These are phyloP conservation scores for Diaporthe eres DNA, from an alignment of 2,329 filamentous ascomycete species.

Conservation along the genomic window DNA sequence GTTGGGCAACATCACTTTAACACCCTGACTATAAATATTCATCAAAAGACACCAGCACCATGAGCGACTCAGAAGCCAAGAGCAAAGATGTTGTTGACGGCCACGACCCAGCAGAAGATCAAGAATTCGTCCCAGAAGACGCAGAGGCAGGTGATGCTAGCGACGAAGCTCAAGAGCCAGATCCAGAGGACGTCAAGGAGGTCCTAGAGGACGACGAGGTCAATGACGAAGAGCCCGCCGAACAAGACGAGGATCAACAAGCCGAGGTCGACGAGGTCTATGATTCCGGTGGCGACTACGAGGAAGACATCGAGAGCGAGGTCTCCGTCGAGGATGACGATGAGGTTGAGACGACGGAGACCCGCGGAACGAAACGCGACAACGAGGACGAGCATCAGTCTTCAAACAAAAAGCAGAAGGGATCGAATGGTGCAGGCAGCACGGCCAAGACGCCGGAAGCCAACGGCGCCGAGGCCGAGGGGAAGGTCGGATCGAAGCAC, in stretches of 20 bases:
- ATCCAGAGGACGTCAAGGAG: slow-evolving; percentile 1
- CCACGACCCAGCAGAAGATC: neutral
- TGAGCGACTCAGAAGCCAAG: neutral
- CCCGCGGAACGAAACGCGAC: neutral
- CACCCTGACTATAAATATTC: accelerated
- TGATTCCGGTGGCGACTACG: neutral
- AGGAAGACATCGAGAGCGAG: slow-evolving; percentile 17
- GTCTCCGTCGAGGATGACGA: slow-evolving; percentile 5
- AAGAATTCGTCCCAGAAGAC: slow-evolving; percentile 14
- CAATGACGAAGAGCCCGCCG: neutral
- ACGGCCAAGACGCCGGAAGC: neutral
- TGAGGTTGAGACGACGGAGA: neutral
- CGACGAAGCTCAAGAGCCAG: neutral
- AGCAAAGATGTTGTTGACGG: neutral
- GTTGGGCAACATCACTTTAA: too few species aligned
- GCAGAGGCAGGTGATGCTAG: neutral
- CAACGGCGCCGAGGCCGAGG: slow-evolving; percentile 1
- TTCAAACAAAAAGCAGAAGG: slow-evolving; percentile 19
- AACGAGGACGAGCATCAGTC: neutral
- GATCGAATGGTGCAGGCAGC: neutral
- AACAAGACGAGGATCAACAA: slow-evolving; percentile 3
- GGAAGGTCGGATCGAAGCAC: slow-evolving; percentile 43
- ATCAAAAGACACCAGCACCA: neutral
- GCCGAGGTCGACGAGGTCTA: slow-evolving; percentile 8
- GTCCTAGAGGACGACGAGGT: slow-evolving; percentile 9